Evolutionary conservation across 2,329 filamentous ascomycete species (phyloP).

Genomic region (Neopestalotiopsis rosae): DNA sequence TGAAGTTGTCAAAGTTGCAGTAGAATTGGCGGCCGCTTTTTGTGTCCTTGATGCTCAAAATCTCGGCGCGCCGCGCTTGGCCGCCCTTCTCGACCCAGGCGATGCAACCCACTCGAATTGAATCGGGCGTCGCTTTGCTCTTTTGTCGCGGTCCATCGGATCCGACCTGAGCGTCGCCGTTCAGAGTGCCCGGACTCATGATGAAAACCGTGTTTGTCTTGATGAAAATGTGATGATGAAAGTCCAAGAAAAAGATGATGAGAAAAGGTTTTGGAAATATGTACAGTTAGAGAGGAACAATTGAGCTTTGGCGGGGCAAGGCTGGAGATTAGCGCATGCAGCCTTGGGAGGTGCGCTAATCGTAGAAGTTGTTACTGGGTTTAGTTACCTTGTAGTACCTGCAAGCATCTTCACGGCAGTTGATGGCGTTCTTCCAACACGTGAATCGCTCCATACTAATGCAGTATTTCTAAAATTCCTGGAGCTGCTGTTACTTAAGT

Average conservation of each 20-base stretch:
- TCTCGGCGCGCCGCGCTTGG: constrained; percentile 88
- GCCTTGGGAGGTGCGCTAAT: constrained; percentile 6
- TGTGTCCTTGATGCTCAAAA: constrained; percentile 89
- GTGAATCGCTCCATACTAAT: not conserved
- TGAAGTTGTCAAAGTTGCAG: constrained; percentile 98
- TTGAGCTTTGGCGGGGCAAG: constrained; percentile 29
- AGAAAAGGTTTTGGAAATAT: not conserved
- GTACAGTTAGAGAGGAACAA: constrained; percentile 8
- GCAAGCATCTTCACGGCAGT: not conserved
- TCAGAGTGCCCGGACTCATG: constrained; percentile 58
- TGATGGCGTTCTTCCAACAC: not conserved
- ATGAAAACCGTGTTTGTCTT: constrained; percentile 40
- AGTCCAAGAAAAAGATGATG: constrained; percentile 24
- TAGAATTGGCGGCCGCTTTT: constrained; percentile 91
- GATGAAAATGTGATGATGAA: constrained; percentile 38
- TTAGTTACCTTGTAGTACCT: not conserved
- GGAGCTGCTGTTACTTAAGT: no score
- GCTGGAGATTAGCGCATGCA: constrained; percentile 15
- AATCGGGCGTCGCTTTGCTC: constrained; percentile 83
- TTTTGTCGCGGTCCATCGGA: constrained; percentile 68
- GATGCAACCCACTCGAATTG: constrained; percentile 69
- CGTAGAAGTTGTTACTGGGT: not conserved
- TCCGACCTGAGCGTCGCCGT: constrained; percentile 60
- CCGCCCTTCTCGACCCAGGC: constrained; percentile 74
- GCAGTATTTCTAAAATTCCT: not conserved